A percentile compares a stretch with the other conserved stretches of the same genome.
Conservation (phyloP, 306 rosid species). For the Astragalus glycyphyllos region DNA sequence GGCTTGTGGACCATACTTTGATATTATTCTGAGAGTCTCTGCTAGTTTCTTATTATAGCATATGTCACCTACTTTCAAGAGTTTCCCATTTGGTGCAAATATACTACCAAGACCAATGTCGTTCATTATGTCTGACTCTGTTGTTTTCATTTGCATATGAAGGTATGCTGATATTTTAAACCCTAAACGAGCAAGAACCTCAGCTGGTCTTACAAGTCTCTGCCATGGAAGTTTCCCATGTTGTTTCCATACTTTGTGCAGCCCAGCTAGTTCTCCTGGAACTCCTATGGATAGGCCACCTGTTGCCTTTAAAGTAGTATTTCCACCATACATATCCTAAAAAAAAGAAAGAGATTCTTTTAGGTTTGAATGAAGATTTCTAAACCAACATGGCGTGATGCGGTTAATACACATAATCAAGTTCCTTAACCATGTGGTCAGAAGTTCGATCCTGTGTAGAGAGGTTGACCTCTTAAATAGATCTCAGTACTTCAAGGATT, state of each 20-base stretch:
- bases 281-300: constrained; percentile 76
- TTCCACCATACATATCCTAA: constrained; percentile 79
- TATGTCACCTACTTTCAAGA: constrained; percentile 60
- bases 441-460: too few species aligned
- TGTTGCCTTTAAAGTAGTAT: constrained; percentile 53
- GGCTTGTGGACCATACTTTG: constrained; percentile 57
- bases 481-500: too few species aligned
- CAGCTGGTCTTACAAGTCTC: constrained; percentile 74
- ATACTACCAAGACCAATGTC: constrained; percentile 65
- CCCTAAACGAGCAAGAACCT: constrained; percentile 69
- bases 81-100: constrained; percentile 71
- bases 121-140: constrained; percentile 55
- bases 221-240: constrained; percentile 83
- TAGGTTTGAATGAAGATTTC: too few species aligned
- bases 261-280: constrained; percentile 87
- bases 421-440: too few species aligned
- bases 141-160: constrained; percentile 55
- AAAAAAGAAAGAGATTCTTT: too few species aligned
- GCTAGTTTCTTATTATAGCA: constrained; percentile 66
- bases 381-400: too few species aligned
- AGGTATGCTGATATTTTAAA: constrained; percentile 75
- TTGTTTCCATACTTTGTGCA: constrained; percentile 69
- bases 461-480: too few species aligned
- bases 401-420: too few species aligned
- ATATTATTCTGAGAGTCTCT: constrained; percentile 55